Conservation (phyloP, 116 monocot genomes). For the Trichopus zeylanicus region DNA sequence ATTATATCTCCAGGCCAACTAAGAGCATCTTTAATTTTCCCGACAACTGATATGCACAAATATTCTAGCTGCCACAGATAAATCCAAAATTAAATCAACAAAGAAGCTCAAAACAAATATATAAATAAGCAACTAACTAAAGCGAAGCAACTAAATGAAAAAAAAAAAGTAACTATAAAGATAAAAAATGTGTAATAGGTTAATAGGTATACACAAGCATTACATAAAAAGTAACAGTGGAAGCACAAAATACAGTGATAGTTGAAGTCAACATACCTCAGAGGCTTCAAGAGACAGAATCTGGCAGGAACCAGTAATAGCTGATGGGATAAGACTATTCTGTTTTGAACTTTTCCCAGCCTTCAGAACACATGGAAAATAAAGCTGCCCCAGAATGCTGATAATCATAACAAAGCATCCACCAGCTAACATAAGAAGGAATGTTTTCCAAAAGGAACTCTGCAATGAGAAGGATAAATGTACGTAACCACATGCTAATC, state of each 20-base stretch:
- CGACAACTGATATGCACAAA: constrained; percentile 6
- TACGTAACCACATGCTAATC: no score
- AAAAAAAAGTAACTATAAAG: not conserved
- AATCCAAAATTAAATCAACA: not conserved
- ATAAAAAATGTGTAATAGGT: not conserved
- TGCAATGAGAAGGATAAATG: constrained; percentile 16
- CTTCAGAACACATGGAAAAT: constrained; percentile 25
- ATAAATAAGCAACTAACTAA: not conserved
- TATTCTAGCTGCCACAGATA: constrained; percentile 35
- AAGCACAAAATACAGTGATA: not conserved
- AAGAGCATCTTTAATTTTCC: not conserved
- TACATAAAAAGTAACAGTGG: not conserved
- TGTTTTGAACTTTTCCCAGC: constrained; percentile 22
- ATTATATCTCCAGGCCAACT: constrained; percentile 41
- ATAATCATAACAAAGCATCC: constrained; percentile 38
- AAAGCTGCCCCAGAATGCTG: constrained; percentile 44
- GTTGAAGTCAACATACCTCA: constrained; percentile 34
- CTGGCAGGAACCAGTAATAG: constrained; percentile 18
- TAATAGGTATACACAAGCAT: not conserved
- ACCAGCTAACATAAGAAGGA: constrained; percentile 32
- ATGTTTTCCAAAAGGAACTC: constrained; percentile 42
- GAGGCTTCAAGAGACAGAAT: constrained; percentile 21
- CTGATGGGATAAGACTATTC: constrained; percentile 13
- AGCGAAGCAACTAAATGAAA: not conserved
- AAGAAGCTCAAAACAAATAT: no score